A percentile compares a stretch with the other conserved stretches of the same genome.
Conservation (phyloP, 805 yeast species). For the Suhomyces emberorum region DNA sequence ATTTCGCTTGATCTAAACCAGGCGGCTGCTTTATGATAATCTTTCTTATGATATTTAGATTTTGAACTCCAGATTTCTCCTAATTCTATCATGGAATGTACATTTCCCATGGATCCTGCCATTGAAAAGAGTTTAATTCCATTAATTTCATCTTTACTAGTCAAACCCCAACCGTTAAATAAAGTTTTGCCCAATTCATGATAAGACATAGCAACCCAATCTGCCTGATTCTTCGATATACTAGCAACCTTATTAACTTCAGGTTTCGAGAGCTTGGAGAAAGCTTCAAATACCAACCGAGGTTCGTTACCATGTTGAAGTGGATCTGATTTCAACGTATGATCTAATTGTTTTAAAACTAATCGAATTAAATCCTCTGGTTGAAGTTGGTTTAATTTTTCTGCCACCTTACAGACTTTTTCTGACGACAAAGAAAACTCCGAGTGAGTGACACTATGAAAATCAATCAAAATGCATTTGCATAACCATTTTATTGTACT, state of each 20-base stretch:
- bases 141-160: conserved; percentile 47
- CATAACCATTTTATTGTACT: conserved; percentile 61
- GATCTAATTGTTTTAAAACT: conserved; percentile 21
- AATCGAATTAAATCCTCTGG: conserved; percentile 29
- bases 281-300: conserved; percentile 19
- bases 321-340: conserved; percentile 27
- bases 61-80: conserved; percentile 67
- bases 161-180: conserved; percentile 54
- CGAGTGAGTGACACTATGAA: conserved; percentile 1
- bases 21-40: conserved; percentile 59
- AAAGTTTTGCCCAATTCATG: conserved; percentile 61
- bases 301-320: conserved; percentile 12
- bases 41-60: conserved; percentile 53
- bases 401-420: conserved; percentile 16
- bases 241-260: conserved; percentile 25
- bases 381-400: conserved; percentile 23
- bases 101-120: conserved; percentile 65
- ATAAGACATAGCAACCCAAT: conserved; percentile 47
- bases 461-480: conserved; percentile 33
- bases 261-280: conserved; percentile 19
- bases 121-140: conserved; percentile 60
- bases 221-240: conserved; percentile 37
- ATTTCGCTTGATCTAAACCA: conserved; percentile 67
- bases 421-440: conserved; percentile 4
- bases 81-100: conserved; percentile 65